These are phyloP conservation scores for Hymenoscyphus occultus DNA, from an alignment of 2,329 filamentous ascomycete genomes.

Conservation along the genomic window DNA sequence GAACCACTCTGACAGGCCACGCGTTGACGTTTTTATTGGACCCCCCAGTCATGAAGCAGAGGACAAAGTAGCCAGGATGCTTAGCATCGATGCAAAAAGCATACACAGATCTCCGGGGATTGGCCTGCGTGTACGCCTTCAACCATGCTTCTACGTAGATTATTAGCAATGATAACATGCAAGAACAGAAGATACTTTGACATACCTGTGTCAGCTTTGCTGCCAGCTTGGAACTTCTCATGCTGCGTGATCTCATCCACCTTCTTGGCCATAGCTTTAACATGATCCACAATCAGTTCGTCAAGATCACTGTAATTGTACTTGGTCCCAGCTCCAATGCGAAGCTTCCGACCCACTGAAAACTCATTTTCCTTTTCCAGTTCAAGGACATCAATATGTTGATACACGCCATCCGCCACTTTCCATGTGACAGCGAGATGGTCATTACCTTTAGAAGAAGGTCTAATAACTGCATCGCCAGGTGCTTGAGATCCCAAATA, in stretches of 20 bases:
- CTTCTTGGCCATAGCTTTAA: constrained; percentile 97
- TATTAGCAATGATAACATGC: constrained; percentile 15
- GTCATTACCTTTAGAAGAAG: constrained; percentile 91
- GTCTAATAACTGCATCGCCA: constrained; percentile 91
- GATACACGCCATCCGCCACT: constrained; percentile 91
- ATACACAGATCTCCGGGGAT: constrained; percentile 89
- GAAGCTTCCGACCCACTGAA: constrained; percentile 80
- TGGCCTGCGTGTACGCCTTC: constrained; percentile 91
- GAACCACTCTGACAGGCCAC: constrained; percentile 87
- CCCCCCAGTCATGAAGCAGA: constrained; percentile 92
- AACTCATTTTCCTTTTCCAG: constrained; percentile 97
- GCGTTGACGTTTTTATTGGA: constrained; percentile 64
- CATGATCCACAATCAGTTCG: constrained; percentile 93
- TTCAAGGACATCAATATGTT: constrained; percentile 96
- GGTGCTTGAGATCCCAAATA: constrained; percentile 81
- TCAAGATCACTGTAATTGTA: constrained; percentile 95
- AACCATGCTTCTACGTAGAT: constrained; percentile 78
- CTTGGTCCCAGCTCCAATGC: constrained; percentile 79
- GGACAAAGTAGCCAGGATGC: constrained; percentile 89
- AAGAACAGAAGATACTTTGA: constrained; percentile 25
- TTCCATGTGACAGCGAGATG: constrained; percentile 98
- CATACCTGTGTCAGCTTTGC: constrained; percentile 80
- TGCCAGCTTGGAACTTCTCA: constrained; percentile 87
- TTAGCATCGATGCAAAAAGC: constrained; percentile 93
- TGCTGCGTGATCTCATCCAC: constrained; percentile 93